Evolutionary conservation across 2,329 filamentous ascomycete species (phyloP), one percentile per base, ranked within the genome.

Genomic region (Paraphoma sp.): DNA sequence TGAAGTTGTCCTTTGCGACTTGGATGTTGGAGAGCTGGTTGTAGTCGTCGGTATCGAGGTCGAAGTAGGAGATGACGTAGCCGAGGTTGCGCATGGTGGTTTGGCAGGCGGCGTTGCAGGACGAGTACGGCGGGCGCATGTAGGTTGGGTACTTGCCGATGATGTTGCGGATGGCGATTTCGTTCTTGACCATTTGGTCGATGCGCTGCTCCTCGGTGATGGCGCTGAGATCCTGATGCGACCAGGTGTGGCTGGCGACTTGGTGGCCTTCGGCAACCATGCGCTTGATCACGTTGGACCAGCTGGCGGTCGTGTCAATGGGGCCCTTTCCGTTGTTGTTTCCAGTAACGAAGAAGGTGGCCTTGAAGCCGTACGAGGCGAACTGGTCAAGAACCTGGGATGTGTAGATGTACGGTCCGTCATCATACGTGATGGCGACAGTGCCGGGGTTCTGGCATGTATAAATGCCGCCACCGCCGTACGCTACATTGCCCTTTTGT

Each of bases 391-490:
- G 80, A 9, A 90, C 81, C 53, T 85, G 81, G 44, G 78, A 76
- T 1, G 88, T 90, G 72, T 87, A 89, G 23, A 81, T 76, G 63
- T 85, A 75, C 28, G 87, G 88, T 0, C 88, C 88, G 65, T 90
- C 88, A 63, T 90, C 87, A 59, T 85, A 90, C 0, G 87, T 90
- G 52, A 90, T 77, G 28, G 88, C 88, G 63, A 90, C 82, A 10
- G 85, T 85, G 51, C 87, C 85, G 3, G 82, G 77, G 14, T 63
- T 67, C 46, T 72, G 72, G 65, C 85, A 87, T 50, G 80, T 75
- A 61, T 85, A 86, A 54, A 89, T 84, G 18, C 83, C 82, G 1
- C 71, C 80, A 38, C 83, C 79, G 17, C 86, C 87, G 54, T 89
- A 88, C 0, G 79, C 76, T 2, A 88, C 78, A 7, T 59, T 75